phyloP scores from a whole-genome alignment of 768 basidiomycete genomes.

The Rhizopogon salebrosus region DNA sequence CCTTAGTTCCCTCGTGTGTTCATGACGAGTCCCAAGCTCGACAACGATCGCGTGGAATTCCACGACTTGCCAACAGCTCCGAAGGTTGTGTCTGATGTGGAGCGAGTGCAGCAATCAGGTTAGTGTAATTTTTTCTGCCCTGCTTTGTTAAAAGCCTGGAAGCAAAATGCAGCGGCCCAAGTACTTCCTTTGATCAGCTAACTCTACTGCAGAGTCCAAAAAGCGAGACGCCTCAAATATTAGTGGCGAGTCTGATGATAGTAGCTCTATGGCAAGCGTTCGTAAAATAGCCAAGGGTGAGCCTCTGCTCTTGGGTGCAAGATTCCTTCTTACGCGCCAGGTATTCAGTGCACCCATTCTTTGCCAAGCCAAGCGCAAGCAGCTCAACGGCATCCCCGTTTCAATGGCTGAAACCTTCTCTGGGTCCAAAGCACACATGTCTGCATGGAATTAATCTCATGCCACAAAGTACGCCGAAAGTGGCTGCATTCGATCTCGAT shows the following conservation, averaged over 20 bases:
- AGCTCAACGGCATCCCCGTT: slow-evolving; percentile 11
- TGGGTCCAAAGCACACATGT: slow-evolving; percentile 32
- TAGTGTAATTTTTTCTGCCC: background rate
- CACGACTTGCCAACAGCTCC: background rate
- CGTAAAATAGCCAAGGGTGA: slow-evolving; percentile 24
- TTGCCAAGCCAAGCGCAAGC: slow-evolving; percentile 22
- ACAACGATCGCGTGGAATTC: background rate
- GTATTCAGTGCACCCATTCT: slow-evolving; percentile 38
- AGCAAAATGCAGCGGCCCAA: too few species aligned
- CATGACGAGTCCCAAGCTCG: too few species aligned
- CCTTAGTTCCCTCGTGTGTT: too few species aligned
- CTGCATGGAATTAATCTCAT: slow-evolving; percentile 28
- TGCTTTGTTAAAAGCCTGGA: background rate
- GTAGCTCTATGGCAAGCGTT: slow-evolving; percentile 9
- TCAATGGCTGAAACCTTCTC: slow-evolving; percentile 29
- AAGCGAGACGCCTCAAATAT: slow-evolving; percentile 17
- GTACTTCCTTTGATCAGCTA: background rate
- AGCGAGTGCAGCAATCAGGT: background rate
- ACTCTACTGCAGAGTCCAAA: background rate
- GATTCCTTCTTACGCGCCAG: background rate
- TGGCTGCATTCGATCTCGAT: slow-evolving; percentile 84
- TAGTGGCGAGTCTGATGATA: slow-evolving; percentile 1
- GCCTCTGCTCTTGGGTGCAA: background rate
- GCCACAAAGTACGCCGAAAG: slow-evolving; percentile 39
- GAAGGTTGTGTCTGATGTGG: background rate